These are phyloP conservation scores for Coccomyxa sp. DNA, from an alignment of 139 green algal species.

Conservation along the genomic window DNA sequence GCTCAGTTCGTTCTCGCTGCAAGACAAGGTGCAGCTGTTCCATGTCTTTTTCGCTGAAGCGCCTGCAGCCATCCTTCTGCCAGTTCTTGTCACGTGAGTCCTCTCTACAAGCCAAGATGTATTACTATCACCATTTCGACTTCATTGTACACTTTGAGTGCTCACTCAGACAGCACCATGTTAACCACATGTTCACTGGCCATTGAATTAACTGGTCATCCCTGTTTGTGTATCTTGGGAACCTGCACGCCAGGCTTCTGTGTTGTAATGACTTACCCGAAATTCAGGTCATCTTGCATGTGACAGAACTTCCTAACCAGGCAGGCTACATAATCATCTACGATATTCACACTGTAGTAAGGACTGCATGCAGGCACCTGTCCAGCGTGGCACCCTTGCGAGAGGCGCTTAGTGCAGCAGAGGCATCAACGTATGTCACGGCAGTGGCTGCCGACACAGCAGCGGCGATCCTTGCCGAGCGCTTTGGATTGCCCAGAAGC, in stretches of 20 bases:
- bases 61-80: slow-evolving; percentile 11
- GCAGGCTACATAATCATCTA: slow-evolving; percentile 6
- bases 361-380: background rate
- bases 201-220: background rate
- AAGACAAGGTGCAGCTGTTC: slow-evolving; percentile 15
- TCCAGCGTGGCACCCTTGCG: background rate
- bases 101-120: too few species aligned
- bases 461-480: background rate
- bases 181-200: background rate
- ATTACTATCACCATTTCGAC: background rate
- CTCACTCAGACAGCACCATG: background rate
- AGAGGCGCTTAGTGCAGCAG: background rate
- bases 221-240: background rate
- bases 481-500: background rate
- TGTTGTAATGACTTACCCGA: background rate
- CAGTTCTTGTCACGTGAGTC: slow-evolving; percentile 11
- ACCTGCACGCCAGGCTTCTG: background rate
- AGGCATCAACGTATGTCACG: background rate
- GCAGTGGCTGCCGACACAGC: background rate
- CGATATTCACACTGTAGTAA: too few species aligned
- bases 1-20: slow-evolving; percentile 1
- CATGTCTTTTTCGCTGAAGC: slow-evolving; percentile 10
- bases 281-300: slow-evolving; percentile 27
- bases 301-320: background rate
- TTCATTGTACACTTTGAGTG: background rate